Evolutionary conservation across 1,284 basidiomycete genomes (phyloP), one percentile per base, ranked within the genome.

Genomic region (Cutaneotrichosporon mucoides): DNA sequence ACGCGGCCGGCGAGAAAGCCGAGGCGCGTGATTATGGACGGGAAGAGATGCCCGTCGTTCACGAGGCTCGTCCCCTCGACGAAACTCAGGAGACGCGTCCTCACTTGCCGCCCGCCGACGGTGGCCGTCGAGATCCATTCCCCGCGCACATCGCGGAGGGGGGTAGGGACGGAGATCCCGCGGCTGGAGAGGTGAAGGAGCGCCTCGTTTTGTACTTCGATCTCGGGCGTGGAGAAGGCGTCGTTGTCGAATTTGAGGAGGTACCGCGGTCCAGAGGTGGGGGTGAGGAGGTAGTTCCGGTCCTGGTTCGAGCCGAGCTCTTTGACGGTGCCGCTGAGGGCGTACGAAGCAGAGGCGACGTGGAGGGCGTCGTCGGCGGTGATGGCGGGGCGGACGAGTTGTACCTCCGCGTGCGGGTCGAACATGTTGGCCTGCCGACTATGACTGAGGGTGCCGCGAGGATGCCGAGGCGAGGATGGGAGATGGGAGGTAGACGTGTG

Each of bases 221-320:
- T 50, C 53, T 61, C 60, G 42, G 11, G 10, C 11, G 24, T 49
- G 3, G 53, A 16, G 47, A 55, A 57, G 5, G 43, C 53, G 33
- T 50, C 55, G 40, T 61, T 61, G 53, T 61, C 60, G n/a, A 61
- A 61, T 16, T 61, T 61, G 53, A 61, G 56, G 6, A 61, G 53
- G 37, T 47, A 61, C 8, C 56, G 55, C 33, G 43, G 48, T 10
- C 34, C 35, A 4, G 24, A 8, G 3, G 37, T 40, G 34, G 54
- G 54, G 1, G 56, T 47, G 13, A 57, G 35, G 8, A 61, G 56
- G 24, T 41, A 61, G 56, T 61, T 61, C 10, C 48, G 36, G 56
- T 61, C 60, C 48, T 61, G 60, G 56, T 61, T 57, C 15, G 51
- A 54, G 34, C 60, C 60, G 16, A 61, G 53, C n/a, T 61, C 60